These are phyloP conservation scores for Inonotus hispidus DNA, from an alignment of 1,284 basidiomycete genomes.

Conservation along the genomic window DNA sequence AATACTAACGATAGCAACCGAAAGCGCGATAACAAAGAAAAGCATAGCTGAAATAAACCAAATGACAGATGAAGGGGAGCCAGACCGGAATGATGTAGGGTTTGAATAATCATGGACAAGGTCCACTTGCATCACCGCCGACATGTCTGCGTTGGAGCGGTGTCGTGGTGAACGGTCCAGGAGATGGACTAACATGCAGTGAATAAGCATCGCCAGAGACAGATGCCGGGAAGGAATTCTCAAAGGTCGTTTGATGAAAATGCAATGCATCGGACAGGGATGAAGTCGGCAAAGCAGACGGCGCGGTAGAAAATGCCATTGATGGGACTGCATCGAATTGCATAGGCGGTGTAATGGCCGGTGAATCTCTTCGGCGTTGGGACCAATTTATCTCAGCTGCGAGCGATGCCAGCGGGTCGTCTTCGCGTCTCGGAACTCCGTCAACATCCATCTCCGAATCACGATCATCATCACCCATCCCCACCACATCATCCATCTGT, in stretches of 20 bases:
- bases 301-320: background rate
- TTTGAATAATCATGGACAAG: background rate
- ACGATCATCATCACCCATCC: background rate
- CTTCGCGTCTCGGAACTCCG: background rate
- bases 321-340: background rate
- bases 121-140: background rate
- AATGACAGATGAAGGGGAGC: background rate
- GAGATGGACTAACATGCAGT: background rate
- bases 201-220: background rate
- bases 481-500: background rate
- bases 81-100: background rate
- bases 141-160: conserved; percentile 1
- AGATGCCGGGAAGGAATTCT: background rate
- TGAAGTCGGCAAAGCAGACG: background rate
- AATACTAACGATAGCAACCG: background rate
- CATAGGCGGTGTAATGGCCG: background rate
- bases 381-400: conserved; percentile 6
- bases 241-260: background rate
- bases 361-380: background rate
- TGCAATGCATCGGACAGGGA: background rate
- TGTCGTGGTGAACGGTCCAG: conserved; percentile 3
- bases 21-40: background rate
- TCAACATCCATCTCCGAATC: background rate
- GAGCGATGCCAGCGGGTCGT: conserved; percentile 13
- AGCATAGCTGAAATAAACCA: background rate